Evolutionary conservation across 116 monocot genomes (phyloP).

Genomic region (Trichopus zeylanicus): DNA sequence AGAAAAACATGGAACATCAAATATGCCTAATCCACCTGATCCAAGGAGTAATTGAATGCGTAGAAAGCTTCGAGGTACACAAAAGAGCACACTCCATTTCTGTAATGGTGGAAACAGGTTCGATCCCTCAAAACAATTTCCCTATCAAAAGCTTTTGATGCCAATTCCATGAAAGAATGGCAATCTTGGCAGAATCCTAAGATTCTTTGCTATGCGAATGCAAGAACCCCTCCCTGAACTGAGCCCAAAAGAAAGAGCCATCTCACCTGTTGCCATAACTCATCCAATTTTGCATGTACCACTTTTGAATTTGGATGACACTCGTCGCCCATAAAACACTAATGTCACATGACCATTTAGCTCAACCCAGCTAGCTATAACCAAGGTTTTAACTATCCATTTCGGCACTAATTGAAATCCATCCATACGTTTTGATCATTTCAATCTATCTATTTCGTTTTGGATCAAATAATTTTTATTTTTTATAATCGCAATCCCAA

Average conservation of each 20-base stretch:
- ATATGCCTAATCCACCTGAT: too few species aligned
- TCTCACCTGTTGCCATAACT: conserved; percentile 25
- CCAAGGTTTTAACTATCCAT: too few species aligned
- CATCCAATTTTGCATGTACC: conserved; percentile 33
- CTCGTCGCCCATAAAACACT: conserved; percentile 35
- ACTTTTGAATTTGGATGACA: conserved; percentile 24
- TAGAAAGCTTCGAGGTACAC: too few species aligned
- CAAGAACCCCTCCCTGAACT: conserved; percentile 13
- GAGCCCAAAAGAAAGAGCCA: conserved; percentile 42
- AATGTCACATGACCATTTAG: conserved; percentile 28
- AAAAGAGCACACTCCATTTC: conserved; percentile 44
- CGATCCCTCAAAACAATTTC: conserved; percentile 50
- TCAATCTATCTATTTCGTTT: too few species aligned
- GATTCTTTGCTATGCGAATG: conserved; percentile 41
- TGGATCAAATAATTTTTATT: too few species aligned
- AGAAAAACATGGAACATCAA: too few species aligned
- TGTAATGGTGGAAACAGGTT: conserved; percentile 43
- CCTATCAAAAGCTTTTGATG: conserved; percentile 23
- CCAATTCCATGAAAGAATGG: conserved; percentile 43
- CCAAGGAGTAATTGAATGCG: too few species aligned
- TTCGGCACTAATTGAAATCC: too few species aligned
- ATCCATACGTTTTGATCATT: too few species aligned
- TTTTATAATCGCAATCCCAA: too few species aligned
- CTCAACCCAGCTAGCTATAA: conserved; percentile 48
- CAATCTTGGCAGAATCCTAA: conserved; percentile 49